Conservation (phyloP, 2,329 filamentous ascomycete genomes). For the Colletotrichum neosansevieriae region DNA sequence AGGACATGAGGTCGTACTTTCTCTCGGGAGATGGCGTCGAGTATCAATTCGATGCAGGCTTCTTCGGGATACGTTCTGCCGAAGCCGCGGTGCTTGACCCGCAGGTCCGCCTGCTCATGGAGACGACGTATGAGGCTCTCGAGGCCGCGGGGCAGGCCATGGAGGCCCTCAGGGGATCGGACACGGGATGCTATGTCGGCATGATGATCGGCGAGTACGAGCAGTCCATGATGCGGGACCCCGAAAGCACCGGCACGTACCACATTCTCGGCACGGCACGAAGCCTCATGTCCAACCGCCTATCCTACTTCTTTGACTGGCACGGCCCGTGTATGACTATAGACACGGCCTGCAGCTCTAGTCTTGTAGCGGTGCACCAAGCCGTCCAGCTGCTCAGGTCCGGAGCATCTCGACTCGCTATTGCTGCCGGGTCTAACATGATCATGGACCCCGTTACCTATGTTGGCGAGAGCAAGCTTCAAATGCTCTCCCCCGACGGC, state of each 20-base stretch:
- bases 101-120: constrained; percentile 49
- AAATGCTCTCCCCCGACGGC: constrained; percentile 40
- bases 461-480: constrained; percentile 40
- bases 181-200: constrained; percentile 50
- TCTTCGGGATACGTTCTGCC: constrained; percentile 49
- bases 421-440: constrained; percentile 48
- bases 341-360: constrained; percentile 59
- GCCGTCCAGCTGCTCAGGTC: constrained; percentile 51
- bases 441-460: constrained; percentile 17
- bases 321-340: constrained; percentile 56
- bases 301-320: constrained; percentile 56
- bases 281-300: constrained; percentile 52
- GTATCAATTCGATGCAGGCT: constrained; percentile 43
- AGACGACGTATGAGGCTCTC: constrained; percentile 51
- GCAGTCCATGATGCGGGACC: constrained; percentile 41
- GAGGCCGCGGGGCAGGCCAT: constrained; percentile 49
- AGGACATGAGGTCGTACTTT: constrained; percentile 38
- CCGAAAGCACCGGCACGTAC: constrained; percentile 43
- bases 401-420: constrained; percentile 46
- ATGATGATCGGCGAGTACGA: constrained; percentile 47
- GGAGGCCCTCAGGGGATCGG: constrained; percentile 43
- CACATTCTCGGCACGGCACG: constrained; percentile 48
- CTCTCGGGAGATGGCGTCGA: constrained; percentile 40
- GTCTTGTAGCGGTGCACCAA: constrained; percentile 55
- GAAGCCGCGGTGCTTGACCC: constrained; percentile 52